Percentiles rank a stretch among this genome's conserved stretches.
These are phyloP conservation scores for Petrea volubilis DNA, from an alignment of 257 asterid species.

Conservation along the genomic window DNA sequence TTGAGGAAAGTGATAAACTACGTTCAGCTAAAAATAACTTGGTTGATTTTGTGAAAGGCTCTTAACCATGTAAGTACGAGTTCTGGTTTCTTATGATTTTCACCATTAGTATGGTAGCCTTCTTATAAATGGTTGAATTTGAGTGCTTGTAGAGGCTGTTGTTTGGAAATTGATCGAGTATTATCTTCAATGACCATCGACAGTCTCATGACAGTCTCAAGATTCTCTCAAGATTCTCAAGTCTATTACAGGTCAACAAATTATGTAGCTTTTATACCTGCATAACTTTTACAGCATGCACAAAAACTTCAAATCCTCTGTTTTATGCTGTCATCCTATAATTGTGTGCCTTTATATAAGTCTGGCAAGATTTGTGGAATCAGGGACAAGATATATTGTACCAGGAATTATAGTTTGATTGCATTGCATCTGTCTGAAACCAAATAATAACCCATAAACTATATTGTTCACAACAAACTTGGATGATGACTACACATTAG, in stretches of 20 bases:
- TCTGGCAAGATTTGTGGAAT: slow-evolving; percentile 5
- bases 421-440: slow-evolving; percentile 21
- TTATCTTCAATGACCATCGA: not conserved
- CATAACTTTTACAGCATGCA: too few relatives aligned
- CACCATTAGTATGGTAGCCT: slow-evolving; percentile 4
- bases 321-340: not conserved
- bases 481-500: not conserved
- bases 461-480: not conserved
- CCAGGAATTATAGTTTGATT: not conserved
- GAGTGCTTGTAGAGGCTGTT: slow-evolving; percentile 1
- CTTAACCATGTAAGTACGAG: slow-evolving; percentile 25
- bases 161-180: slow-evolving; percentile 3
- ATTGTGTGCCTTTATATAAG: not conserved
- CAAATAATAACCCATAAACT: slow-evolving; percentile 5
- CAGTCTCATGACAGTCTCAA: not conserved
- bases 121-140: slow-evolving; percentile 16
- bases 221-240: not conserved
- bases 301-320: not conserved
- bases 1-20: slow-evolving; percentile 28
- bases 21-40: not conserved
- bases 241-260: not conserved
- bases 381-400: not conserved
- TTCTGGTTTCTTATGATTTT: slow-evolving; percentile 20
- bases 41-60: slow-evolving; percentile 19
- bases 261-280: not conserved